Base-by-base conservation (phyloP, 2,329 filamentous ascomycete species). In the Colletotrichum chrysophilum region DNA sequence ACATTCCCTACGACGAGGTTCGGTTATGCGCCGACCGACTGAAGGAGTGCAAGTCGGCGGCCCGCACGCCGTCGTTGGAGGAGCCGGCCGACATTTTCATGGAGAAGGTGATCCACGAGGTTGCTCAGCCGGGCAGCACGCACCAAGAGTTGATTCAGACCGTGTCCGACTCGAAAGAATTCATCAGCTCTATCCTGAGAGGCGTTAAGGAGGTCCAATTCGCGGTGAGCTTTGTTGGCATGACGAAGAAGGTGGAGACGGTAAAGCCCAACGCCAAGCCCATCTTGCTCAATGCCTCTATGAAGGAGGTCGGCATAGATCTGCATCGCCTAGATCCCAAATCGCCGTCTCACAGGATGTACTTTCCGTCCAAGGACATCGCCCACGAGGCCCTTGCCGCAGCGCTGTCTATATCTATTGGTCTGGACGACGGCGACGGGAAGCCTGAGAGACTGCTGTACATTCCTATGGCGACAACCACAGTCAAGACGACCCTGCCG, bases 171-270 rank as follows among this genome's bases (percentile, higher is more conserved):
- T 98, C 96, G 0, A 96, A 96, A 80, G 96, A 98, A 77, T 97
- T 99, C 81, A 90, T 96, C 71, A 95, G 94, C 82, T 98, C 97
- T 1, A 93, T 98, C 56, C 87, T 99, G 66, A 92, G 95, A 60
- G 97, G 97, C 67, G 95, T 99, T 78, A 97, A 98, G 82, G 97
- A 99, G 83, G 94, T 99, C 14, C 97, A 99, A 83, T 95, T 99
- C 80, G 96, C 96, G 1, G 92, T 98, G 81, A 96, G 96, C 84
- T 97, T 96, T 83, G 91, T 98, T 79, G 95, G 95, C 21, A 86
- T 99, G 75, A 96, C 95, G 26, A 97, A 96, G 83, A 93, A 93
- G 80, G 90, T 98, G 14, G 89, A 93, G 52, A 89, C 92, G 3
- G 88, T 95, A 74, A 91, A 93, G 77, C 89, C 93, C 4, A 89